A percentile compares a stretch with the other conserved stretches of the same genome.
These are phyloP conservation scores for Posidonia australis DNA, from an alignment of 106 monocot genomes.

Conservation along the genomic window DNA sequence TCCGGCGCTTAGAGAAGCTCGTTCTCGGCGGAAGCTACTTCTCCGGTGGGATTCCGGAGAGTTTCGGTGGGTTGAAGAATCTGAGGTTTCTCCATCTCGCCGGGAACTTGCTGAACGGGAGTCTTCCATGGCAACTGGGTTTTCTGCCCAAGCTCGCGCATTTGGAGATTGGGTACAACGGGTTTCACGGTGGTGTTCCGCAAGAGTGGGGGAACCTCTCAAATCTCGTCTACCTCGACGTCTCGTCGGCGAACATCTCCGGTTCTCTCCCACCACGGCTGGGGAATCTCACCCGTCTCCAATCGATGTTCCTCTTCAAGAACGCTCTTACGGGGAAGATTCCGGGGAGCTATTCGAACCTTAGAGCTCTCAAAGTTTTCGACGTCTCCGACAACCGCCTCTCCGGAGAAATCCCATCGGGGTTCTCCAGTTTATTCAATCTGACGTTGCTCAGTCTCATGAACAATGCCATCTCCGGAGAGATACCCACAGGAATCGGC, in stretches of 20 bases:
- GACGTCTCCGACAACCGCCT: conserved; percentile 78
- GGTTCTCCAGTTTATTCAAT: conserved; percentile 28
- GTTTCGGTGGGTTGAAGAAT: conserved; percentile 16
- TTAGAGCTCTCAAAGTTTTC: conserved; percentile 32
- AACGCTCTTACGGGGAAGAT: conserved; percentile 51
- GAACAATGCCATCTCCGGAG: conserved; percentile 71
- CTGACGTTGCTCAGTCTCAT: conserved; percentile 73
- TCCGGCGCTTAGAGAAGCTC: conserved; percentile 32
- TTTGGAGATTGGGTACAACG: conserved; percentile 78
- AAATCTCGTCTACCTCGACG: conserved; percentile 52
- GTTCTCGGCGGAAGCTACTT: conserved; percentile 90
- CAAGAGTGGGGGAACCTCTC: conserved; percentile 31
- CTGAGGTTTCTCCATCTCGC: conserved; percentile 62
- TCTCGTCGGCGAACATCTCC: conserved; percentile 58
- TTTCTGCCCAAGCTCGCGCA: conserved; percentile 36
- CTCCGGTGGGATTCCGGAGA: conserved; percentile 34
- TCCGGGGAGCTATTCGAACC: conserved; percentile 27
- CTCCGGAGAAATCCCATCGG: conserved; percentile 42
- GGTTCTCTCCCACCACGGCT: conserved; percentile 38
- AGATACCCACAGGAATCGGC: conserved; percentile 51
- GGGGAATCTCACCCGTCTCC: conserved; percentile 35
- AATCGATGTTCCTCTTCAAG: conserved; percentile 67
- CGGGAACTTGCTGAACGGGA: conserved; percentile 56
- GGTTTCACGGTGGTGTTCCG: conserved; percentile 41
- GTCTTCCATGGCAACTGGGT: conserved; percentile 40